Percentiles rank a stretch among this genome's conserved stretches.
Evolutionary conservation across 768 basidiomycete genomes (phyloP).

Genomic region (Boletus vermiculosoides): DNA sequence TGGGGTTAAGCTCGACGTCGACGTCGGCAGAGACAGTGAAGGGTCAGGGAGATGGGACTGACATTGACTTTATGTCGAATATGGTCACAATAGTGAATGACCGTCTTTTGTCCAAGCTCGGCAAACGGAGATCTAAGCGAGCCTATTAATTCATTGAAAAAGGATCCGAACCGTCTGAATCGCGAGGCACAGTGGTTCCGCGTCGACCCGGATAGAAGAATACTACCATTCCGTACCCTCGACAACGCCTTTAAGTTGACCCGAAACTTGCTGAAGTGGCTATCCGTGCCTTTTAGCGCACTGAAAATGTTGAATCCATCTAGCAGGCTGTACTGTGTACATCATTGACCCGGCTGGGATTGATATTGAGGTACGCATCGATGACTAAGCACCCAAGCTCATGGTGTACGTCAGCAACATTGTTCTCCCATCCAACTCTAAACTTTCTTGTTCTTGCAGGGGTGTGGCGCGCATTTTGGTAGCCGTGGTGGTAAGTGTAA

Average conservation of each 20-base stretch:
- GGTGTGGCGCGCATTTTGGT: too few species aligned
- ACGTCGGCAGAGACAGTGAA: background rate
- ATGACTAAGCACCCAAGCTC: background rate
- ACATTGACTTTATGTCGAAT: slow-evolving; percentile 8
- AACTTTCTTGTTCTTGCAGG: background rate
- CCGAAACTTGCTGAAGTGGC: too few species aligned
- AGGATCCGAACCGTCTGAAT: background rate
- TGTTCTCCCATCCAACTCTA: background rate
- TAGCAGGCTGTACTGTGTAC: too few species aligned
- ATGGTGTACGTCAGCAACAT: background rate
- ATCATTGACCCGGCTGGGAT: too few species aligned
- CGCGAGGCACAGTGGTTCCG: background rate
- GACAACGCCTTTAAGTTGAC: too few species aligned
- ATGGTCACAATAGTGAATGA: slow-evolving; percentile 3
- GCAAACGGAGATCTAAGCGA: background rate
- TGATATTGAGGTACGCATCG: background rate
- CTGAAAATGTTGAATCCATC: too few species aligned
- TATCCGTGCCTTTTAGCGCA: too few species aligned
- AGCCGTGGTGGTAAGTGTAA: background rate
- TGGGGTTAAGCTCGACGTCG: background rate
- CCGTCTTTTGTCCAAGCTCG: background rate
- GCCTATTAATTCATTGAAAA: background rate
- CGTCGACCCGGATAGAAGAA: too few species aligned
- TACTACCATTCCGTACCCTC: too few species aligned
- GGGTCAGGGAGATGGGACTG: background rate